Conservation (phyloP, 306 rosid genomes). For the Dalbergia oliveri region DNA sequence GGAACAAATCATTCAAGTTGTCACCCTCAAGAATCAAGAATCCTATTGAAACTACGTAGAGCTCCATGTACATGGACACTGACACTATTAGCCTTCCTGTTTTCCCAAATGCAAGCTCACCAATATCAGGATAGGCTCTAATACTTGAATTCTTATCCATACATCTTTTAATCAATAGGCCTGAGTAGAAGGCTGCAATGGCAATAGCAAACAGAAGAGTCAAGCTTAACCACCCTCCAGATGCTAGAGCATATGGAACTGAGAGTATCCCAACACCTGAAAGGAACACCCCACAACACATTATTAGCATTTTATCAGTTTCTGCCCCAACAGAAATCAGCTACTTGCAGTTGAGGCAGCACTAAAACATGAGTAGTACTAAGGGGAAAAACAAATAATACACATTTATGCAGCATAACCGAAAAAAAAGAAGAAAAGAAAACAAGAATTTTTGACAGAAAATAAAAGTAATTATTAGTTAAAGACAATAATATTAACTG, state of each 20-base stretch:
- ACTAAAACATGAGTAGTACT: too few species aligned
- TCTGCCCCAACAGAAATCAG: not conserved
- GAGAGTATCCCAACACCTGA: constrained; percentile 88
- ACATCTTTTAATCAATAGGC: constrained; percentile 72
- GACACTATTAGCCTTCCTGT: constrained; percentile 66
- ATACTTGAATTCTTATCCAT: constrained; percentile 71
- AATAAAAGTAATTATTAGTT: too few species aligned
- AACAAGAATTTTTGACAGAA: too few species aligned
- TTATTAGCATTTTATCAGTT: not conserved
- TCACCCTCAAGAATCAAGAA: constrained; percentile 88
- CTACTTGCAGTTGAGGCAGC: too few species aligned
- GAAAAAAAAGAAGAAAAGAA: not conserved
- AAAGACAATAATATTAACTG: too few species aligned
- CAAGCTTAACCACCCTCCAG: constrained; percentile 88
- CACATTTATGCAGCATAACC: not conserved
- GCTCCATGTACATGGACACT: constrained; percentile 68
- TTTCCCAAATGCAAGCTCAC: constrained; percentile 78
- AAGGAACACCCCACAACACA: constrained; percentile 23
- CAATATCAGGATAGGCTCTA: constrained; percentile 77
- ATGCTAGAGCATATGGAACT: constrained; percentile 83
- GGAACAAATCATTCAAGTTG: constrained; percentile 69
- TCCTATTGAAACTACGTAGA: constrained; percentile 78
- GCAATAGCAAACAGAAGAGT: constrained; percentile 64
- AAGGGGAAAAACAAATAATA: too few species aligned
- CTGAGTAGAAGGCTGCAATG: constrained; percentile 62